Conservation (phyloP, 2,329 filamentous ascomycete genomes). For the Cercospora janseana region DNA sequence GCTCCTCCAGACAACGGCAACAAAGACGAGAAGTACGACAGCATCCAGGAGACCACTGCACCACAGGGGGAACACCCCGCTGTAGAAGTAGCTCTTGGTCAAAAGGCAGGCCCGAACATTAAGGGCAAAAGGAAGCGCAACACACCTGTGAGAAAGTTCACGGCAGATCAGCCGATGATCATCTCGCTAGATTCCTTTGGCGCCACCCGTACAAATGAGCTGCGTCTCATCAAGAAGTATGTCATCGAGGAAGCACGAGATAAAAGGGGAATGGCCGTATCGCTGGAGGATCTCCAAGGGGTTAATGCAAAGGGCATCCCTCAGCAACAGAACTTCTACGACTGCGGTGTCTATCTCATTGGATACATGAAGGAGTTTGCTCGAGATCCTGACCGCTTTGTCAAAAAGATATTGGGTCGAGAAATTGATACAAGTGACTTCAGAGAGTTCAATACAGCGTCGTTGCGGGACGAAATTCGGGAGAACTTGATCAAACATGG, state of each 20-base stretch:
- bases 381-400: constrained; percentile 67
- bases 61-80: too few species aligned
- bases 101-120: background rate
- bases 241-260: constrained; percentile 67
- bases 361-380: constrained; percentile 83
- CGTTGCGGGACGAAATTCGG: constrained; percentile 65
- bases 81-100: constrained; percentile 1
- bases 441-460: constrained; percentile 53
- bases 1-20: too few species aligned
- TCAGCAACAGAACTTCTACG: constrained; percentile 76
- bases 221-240: constrained; percentile 71
- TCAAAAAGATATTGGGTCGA: constrained; percentile 62
- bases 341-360: constrained; percentile 85
- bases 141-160: constrained; percentile 32
- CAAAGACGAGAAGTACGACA: too few species aligned
- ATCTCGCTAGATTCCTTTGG: constrained; percentile 86
- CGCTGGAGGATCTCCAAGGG: constrained; percentile 50
- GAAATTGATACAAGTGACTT: constrained; percentile 60
- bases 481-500: constrained; percentile 64
- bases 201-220: constrained; percentile 61
- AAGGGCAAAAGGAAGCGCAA: constrained; percentile 24
- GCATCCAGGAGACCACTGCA: background rate
- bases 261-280: constrained; percentile 55
- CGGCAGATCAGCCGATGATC: constrained; percentile 59
- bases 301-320: constrained; percentile 76